These are phyloP conservation scores for Penicillium griseofulvum DNA, from an alignment of 2,329 filamentous ascomycete species.

Conservation along the genomic window DNA sequence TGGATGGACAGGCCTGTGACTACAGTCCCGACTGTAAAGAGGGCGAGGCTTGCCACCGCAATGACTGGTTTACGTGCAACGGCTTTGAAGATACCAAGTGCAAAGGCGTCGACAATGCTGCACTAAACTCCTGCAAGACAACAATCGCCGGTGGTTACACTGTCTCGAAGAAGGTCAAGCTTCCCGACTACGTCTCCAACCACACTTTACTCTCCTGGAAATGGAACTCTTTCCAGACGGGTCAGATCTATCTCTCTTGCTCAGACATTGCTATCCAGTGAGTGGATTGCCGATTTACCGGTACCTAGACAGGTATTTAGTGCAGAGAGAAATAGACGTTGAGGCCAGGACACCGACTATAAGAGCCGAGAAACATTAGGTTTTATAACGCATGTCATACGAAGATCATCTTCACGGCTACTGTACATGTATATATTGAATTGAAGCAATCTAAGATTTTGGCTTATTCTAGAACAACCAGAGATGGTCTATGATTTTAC, in stretches of 20 bases:
- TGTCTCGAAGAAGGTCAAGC: constrained; percentile 52
- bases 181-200: constrained; percentile 49
- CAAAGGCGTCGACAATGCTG: constrained; percentile 48
- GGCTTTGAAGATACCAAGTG: constrained; percentile 26
- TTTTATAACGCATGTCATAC: neutral
- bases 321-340: neutral
- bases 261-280: constrained; percentile 51
- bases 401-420: neutral
- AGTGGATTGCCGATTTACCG: neutral
- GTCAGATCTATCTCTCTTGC: constrained; percentile 54
- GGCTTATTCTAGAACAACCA: neutral
- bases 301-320: neutral
- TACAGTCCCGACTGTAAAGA: constrained; percentile 50
- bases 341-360: neutral
- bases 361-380: neutral
- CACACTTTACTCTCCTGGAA: constrained; percentile 54
- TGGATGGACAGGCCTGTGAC: constrained; percentile 50
- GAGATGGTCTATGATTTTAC: neutral
- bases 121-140: constrained; percentile 49
- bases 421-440: neutral
- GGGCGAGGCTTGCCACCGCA: constrained; percentile 48
- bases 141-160: constrained; percentile 55
- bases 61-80: constrained; percentile 56
- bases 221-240: constrained; percentile 57
- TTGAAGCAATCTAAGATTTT: neutral